Base-by-base conservation (phyloP, 176 grass and related monocot species). In the Thalia dealbata region DNA sequence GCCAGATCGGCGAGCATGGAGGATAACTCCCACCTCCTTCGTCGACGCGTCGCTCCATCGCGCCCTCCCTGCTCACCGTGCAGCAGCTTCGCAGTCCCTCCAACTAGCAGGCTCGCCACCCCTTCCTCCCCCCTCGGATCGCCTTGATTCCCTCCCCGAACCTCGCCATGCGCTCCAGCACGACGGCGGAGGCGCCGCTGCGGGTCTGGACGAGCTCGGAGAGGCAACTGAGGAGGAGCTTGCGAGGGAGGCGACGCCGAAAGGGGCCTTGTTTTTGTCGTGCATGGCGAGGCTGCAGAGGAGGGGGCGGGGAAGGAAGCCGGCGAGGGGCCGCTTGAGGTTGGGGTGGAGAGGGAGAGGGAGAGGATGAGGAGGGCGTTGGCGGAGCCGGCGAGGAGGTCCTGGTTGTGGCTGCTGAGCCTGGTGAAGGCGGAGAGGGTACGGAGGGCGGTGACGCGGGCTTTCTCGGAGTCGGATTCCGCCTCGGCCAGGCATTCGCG, bases 251-350 rank as follows among this genome's bases (percentile, higher is more conserved):
- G 73, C 54, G 56, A 75, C 73, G 52, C 73, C 73, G 38, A 75
- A 32, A 3, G 61, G 61, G 10, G 46, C 75, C 62, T 77, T 77
- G 75, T 77, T 77, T 46, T 77, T 77, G 75, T 77, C 75, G 45
- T 61, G 54, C 73, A 75, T 68, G 50, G 75, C 75, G 28, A 77
- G 63, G 75, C 75, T 77, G 62, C 75, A 77, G 75, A 77, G 14
- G 10, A 77, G 27, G 27, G 75, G 75, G 62, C 75, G 21, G 75
- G 46, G 10, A 67, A 27, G 14, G 64, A 30, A 42, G 50, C 50
- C 9, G 28, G 56, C 63, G 23, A 77, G 29, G 46, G 44, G 38
- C 6, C 43, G 54, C 55, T 75, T 75, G 55, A 77, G 75, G 62
- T 77, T 67, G 24, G 62, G 50, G 54, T 42, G 75, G 75, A 55